A percentile compares a stretch with the other conserved stretches of the same genome.
phyloP scores from a whole-genome alignment of 306 rosid genomes.

The Sechiopsis laciniata region DNA sequence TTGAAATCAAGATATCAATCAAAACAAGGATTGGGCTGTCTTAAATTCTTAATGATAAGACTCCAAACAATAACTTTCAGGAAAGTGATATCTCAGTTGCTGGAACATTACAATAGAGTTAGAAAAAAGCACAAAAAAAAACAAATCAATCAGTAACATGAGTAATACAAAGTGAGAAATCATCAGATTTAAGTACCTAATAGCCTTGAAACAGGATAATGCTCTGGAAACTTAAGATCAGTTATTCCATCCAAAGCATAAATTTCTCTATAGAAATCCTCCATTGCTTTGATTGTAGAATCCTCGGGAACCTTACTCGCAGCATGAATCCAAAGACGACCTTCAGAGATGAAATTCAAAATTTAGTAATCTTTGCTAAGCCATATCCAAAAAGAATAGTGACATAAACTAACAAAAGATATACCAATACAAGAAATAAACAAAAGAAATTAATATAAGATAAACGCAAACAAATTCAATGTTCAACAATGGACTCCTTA shows the following conservation, averaged over 20 bases:
- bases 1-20: neutral
- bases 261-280: constrained; percentile 67
- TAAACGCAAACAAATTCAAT: neutral
- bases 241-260: constrained; percentile 70
- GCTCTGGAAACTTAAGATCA: constrained; percentile 67
- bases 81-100: neutral
- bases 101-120: constrained; percentile 20
- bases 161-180: neutral
- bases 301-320: constrained; percentile 90
- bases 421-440: neutral
- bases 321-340: constrained; percentile 97
- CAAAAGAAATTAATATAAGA: neutral
- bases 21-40: neutral
- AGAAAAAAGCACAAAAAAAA: neutral
- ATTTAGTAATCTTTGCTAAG: constrained; percentile 10
- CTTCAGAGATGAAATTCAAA: constrained; percentile 35
- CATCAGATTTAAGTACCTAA: constrained; percentile 40
- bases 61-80: neutral
- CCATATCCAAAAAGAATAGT: neutral
- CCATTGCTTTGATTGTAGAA: constrained; percentile 89
- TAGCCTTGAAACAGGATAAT: constrained; percentile 88
- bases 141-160: neutral
- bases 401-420: neutral
- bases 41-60: neutral
- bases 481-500: neutral